phyloP scores from a whole-genome alignment of 495 filamentous ascomycete species.

The Jackrogersella multiformis region DNA sequence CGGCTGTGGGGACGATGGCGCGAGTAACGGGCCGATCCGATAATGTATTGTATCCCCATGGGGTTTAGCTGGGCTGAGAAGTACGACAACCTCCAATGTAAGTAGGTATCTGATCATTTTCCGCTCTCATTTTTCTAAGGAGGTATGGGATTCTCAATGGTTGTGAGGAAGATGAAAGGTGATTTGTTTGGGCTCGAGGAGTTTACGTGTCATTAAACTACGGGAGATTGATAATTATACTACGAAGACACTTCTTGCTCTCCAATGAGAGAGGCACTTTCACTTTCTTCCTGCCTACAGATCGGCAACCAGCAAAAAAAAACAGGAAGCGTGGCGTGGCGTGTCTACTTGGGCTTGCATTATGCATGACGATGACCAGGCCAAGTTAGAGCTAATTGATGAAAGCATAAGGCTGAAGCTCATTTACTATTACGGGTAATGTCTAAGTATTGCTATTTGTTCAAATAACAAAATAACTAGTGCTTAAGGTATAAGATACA shows the following conservation, averaged over 20 bases:
- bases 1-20: constrained; percentile 3
- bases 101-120: background rate
- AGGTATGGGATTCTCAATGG: background rate
- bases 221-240: background rate
- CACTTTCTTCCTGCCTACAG: too few species aligned
- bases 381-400: constrained; percentile 12
- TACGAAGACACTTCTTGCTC: background rate
- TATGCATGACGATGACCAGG: background rate
- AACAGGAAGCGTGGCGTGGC: constrained; percentile 3
- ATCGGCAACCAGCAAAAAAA: constrained; percentile 17
- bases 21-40: constrained; percentile 16
- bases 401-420: constrained; percentile 24
- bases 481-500: too few species aligned
- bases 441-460: background rate
- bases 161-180: background rate
- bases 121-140: background rate
- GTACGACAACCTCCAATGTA: background rate
- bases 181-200: background rate
- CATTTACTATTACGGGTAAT: constrained; percentile 2
- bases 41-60: constrained; percentile 6
- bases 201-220: constrained; percentile 21
- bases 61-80: background rate
- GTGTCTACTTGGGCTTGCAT: constrained; percentile 5
- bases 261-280: constrained; percentile 10
- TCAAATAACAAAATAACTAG: too few species aligned